Percentiles rank a stretch among this genome's conserved stretches.
Evolutionary conservation across 768 basidiomycete species (phyloP).

Genomic region (Pleurotus sapidus): DNA sequence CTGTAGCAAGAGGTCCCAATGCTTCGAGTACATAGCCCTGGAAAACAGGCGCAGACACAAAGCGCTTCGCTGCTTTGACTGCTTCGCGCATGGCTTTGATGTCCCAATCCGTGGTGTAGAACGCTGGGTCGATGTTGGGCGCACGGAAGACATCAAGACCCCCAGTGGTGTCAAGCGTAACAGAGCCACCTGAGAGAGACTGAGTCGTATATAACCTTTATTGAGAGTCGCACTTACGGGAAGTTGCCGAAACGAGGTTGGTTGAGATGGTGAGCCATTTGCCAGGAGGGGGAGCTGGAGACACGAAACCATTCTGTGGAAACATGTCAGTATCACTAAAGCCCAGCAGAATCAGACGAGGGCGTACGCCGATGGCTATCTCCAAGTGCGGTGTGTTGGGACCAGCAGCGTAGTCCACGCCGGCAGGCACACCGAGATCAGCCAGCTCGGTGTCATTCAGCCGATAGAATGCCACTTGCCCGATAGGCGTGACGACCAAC

Average conservation of each 20-base stretch:
- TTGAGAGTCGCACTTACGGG: neutral
- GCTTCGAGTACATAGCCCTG: slow-evolving; percentile 20
- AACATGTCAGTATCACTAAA: neutral
- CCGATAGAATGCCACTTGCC: slow-evolving; percentile 16
- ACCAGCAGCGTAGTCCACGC: slow-evolving; percentile 32
- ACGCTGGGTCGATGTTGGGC: slow-evolving; percentile 19
- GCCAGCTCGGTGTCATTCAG: slow-evolving; percentile 24
- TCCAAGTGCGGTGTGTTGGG: slow-evolving; percentile 33
- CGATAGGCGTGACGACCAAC: slow-evolving; percentile 8
- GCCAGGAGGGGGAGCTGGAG: neutral
- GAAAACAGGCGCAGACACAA: slow-evolving; percentile 25
- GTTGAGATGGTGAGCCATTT: neutral
- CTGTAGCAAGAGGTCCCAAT: neutral
- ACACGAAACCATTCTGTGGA: neutral
- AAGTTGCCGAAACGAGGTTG: neutral
- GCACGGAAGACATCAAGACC: too few relatives aligned
- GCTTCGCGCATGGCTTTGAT: slow-evolving; percentile 23
- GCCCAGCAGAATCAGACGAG: neutral
- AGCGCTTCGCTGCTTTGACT: slow-evolving; percentile 18
- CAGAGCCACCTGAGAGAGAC: too few relatives aligned
- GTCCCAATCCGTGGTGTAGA: slow-evolving; percentile 18
- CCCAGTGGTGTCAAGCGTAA: too few relatives aligned
- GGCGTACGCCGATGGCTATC: slow-evolving; percentile 26
- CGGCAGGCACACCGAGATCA: slow-evolving; percentile 16
- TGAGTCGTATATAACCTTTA: too few relatives aligned